A percentile compares a stretch with the other conserved stretches of the same genome.
Evolutionary conservation across 2,329 filamentous ascomycete genomes (phyloP).

Genomic region (Simplicillium aogashimaense): DNA sequence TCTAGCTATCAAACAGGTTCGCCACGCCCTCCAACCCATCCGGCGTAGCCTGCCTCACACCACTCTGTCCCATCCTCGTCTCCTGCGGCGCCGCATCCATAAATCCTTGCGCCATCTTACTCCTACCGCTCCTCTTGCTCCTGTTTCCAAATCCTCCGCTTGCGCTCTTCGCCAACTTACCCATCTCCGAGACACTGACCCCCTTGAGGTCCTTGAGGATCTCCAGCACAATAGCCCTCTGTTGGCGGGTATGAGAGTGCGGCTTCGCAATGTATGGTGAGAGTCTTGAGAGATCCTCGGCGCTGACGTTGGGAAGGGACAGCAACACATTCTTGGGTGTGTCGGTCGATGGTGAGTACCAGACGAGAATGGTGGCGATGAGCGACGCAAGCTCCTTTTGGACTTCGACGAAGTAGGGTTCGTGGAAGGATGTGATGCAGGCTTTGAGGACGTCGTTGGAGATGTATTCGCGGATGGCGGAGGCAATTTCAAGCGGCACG

Average conservation of each 20-base stretch:
- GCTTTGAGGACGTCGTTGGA: slow-evolving; percentile 81
- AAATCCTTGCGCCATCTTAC: slow-evolving; percentile 56
- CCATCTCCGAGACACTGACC: slow-evolving; percentile 87
- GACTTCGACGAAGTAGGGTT: slow-evolving; percentile 92
- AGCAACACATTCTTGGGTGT: slow-evolving; percentile 71
- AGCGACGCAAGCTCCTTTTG: slow-evolving; percentile 85
- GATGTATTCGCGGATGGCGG: slow-evolving; percentile 79
- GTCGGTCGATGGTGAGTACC: slow-evolving; percentile 59
- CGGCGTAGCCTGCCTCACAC: slow-evolving; percentile 27
- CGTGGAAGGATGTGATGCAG: slow-evolving; percentile 82
- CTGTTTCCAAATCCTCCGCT: slow-evolving; percentile 16
- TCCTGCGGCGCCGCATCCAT: slow-evolving; percentile 42
- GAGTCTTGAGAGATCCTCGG: slow-evolving; percentile 55
- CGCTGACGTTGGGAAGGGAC: slow-evolving; percentile 66
- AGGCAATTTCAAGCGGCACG: slow-evolving; percentile 44
- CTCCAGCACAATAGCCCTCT: slow-evolving; percentile 73
- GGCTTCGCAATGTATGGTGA: slow-evolving; percentile 50
- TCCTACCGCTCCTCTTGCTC: slow-evolving; percentile 24
- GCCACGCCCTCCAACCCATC: slow-evolving; percentile 46
- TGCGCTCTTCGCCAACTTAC: slow-evolving; percentile 58
- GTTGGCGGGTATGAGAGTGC: slow-evolving; percentile 57
- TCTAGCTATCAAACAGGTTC: slow-evolving; percentile 31
- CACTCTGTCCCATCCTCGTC: slow-evolving; percentile 16
- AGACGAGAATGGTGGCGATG: slow-evolving; percentile 74
- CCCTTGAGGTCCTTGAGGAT: slow-evolving; percentile 80